A percentile compares a stretch with the other conserved stretches of the same genome.
These are phyloP conservation scores for Didymella arachidicola DNA, from an alignment of 2,329 filamentous ascomycete species.

Conservation along the genomic window DNA sequence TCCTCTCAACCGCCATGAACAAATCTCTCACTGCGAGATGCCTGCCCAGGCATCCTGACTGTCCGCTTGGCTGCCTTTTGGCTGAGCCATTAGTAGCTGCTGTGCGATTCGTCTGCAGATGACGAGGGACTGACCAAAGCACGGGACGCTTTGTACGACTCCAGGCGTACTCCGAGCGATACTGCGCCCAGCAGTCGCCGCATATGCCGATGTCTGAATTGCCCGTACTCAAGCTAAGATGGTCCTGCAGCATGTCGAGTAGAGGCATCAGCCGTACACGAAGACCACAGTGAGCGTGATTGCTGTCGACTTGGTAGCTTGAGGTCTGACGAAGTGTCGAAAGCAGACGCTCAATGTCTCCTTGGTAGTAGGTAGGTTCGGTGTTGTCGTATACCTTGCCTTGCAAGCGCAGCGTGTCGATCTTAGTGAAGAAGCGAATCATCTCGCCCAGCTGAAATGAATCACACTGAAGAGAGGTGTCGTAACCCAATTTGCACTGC, in stretches of 20 bases:
- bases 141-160: constrained; percentile 55
- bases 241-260: constrained; percentile 67
- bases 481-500: constrained; percentile 78
- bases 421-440: constrained; percentile 72
- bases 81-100: constrained; percentile 22
- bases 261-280: constrained; percentile 70
- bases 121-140: constrained; percentile 49
- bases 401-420: constrained; percentile 66
- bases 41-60: constrained; percentile 43
- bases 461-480: constrained; percentile 75
- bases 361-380: constrained; percentile 59
- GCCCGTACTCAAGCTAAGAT: constrained; percentile 45
- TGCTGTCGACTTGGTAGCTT: constrained; percentile 75
- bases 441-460: constrained; percentile 81
- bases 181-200: constrained; percentile 54
- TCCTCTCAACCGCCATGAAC: constrained; percentile 50
- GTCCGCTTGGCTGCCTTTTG: constrained; percentile 33
- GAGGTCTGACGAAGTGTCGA: constrained; percentile 70
- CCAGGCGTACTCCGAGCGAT: constrained; percentile 55
- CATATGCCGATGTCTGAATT: constrained; percentile 55
- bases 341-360: constrained; percentile 70
- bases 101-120: constrained; percentile 30
- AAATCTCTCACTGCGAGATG: constrained; percentile 48
- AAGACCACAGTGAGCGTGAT: constrained; percentile 77
- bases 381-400: constrained; percentile 53